phyloP scores from a whole-genome alignment of 768 basidiomycete genomes.

The Chalciporus pseudorubinellus region DNA sequence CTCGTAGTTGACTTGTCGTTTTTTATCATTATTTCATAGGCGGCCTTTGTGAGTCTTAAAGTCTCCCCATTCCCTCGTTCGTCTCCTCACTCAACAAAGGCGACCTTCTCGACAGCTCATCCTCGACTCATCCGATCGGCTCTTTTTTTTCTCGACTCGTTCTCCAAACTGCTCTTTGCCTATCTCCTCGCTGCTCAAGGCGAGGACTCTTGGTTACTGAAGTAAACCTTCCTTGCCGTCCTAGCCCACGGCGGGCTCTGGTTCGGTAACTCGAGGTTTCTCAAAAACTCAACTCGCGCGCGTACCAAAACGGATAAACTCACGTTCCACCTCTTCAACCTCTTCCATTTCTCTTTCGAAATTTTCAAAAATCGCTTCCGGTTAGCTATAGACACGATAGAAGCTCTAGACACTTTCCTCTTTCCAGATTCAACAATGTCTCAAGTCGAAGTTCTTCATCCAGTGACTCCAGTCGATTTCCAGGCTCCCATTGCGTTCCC shows the following conservation, averaged over 20 bases:
- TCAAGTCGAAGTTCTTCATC: slow-evolving; percentile 49
- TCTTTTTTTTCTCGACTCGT: slow-evolving; percentile 6
- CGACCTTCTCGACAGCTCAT: slow-evolving; percentile 69
- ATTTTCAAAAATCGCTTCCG: slow-evolving; percentile 25
- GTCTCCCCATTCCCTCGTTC: slow-evolving; percentile 1
- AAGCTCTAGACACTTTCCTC: slow-evolving; percentile 9
- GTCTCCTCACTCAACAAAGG: slow-evolving; percentile 42
- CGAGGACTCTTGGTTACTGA: slow-evolving; percentile 68
- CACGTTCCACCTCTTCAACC: neutral
- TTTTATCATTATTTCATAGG: slow-evolving; percentile 38
- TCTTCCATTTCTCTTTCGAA: neutral
- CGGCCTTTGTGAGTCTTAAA: slow-evolving; percentile 63
- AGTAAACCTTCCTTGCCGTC: slow-evolving; percentile 50
- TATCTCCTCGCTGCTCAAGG: slow-evolving; percentile 61
- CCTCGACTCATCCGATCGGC: neutral
- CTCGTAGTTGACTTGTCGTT: slow-evolving; percentile 8
- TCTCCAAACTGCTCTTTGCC: slow-evolving; percentile 7
- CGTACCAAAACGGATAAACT: neutral
- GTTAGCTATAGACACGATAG: slow-evolving; percentile 21
- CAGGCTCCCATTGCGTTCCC: slow-evolving; percentile 31
- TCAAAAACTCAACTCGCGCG: slow-evolving; percentile 23
- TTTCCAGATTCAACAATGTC: slow-evolving; percentile 47
- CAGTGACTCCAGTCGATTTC: slow-evolving; percentile 27
- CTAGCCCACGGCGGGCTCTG: slow-evolving; percentile 71
- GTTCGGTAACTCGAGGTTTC: slow-evolving; percentile 60